These are phyloP conservation scores for Grammothele lineata DNA, from an alignment of 768 basidiomycete species.

Conservation along the genomic window DNA sequence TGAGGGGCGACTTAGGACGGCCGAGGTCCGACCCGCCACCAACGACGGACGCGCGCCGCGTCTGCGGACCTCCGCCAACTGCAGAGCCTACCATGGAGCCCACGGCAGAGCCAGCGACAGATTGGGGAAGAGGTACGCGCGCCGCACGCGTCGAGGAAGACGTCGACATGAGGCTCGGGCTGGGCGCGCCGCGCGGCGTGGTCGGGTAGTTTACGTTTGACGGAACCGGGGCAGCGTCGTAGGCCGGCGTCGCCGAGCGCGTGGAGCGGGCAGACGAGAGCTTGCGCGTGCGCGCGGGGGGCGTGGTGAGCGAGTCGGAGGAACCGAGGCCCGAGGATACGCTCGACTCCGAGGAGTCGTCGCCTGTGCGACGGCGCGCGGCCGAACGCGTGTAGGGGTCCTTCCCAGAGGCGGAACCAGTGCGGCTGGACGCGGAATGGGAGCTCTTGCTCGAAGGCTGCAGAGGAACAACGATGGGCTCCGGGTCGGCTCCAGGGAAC, in stretches of 20 bases:
- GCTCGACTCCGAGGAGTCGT: constrained; percentile 25
- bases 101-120: constrained; percentile 10
- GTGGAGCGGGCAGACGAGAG: neutral
- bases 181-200: constrained; percentile 12
- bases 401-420: neutral
- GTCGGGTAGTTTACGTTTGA: constrained; percentile 20
- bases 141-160: constrained; percentile 10
- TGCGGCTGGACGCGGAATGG: constrained; percentile 5
- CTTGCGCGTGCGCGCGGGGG: constrained; percentile 19
- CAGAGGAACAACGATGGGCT: constrained; percentile 9
- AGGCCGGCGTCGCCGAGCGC: constrained; percentile 12
- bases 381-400: constrained; percentile 1
- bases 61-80: constrained; percentile 1
- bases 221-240: constrained; percentile 20
- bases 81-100: constrained; percentile 8
- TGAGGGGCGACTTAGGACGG: no score
- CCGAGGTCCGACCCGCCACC: neutral
- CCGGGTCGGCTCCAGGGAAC: constrained; percentile 14
- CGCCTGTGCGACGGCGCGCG: neutral
- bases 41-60: constrained; percentile 2
- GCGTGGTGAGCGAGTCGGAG: constrained; percentile 33
- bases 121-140: constrained; percentile 19
- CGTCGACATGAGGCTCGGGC: constrained; percentile 11
- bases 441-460: constrained; percentile 9
- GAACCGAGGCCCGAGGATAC: constrained; percentile 26